Evolutionary conservation across 768 basidiomycete genomes (phyloP).

Genomic region (Hysterangium stoloniferum): DNA sequence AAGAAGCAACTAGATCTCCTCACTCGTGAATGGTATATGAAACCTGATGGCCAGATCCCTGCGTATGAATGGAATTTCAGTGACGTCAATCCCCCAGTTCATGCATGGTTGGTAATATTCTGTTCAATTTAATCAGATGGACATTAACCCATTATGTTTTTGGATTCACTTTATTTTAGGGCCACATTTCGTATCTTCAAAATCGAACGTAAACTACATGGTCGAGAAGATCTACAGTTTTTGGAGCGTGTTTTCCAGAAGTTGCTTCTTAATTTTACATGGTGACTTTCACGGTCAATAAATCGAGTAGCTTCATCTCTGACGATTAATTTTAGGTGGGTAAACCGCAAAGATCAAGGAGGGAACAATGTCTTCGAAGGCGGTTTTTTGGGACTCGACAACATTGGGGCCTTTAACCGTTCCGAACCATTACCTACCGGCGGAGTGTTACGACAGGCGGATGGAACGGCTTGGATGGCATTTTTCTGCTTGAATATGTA

Average conservation of each 20-base stretch:
- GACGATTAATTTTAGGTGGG: constrained; percentile 59
- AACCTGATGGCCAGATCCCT: constrained; percentile 96
- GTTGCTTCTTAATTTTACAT: constrained; percentile 92
- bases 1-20: constrained; percentile 96
- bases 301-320: background rate
- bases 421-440: constrained; percentile 96
- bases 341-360: constrained; percentile 92
- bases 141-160: background rate
- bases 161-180: constrained; percentile 34
- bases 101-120: constrained; percentile 66
- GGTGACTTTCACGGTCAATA: constrained; percentile 37
- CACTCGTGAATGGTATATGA: constrained; percentile 99
- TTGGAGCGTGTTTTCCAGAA: constrained; percentile 99
- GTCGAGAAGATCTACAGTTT: constrained; percentile 84
- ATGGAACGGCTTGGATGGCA: constrained; percentile 99
- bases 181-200: constrained; percentile 99
- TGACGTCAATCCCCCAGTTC: constrained; percentile 98
- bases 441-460: constrained; percentile 89
- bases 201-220: constrained; percentile 93
- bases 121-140: background rate
- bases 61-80: constrained; percentile 99
- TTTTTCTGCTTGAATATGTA: constrained; percentile 97
- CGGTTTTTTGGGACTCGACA: constrained; percentile 95
- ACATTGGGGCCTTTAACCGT: constrained; percentile 96
- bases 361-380: constrained; percentile 98